Evolutionary conservation across 139 green algal genomes (phyloP).

Genomic region (Coccomyxa sp.): DNA sequence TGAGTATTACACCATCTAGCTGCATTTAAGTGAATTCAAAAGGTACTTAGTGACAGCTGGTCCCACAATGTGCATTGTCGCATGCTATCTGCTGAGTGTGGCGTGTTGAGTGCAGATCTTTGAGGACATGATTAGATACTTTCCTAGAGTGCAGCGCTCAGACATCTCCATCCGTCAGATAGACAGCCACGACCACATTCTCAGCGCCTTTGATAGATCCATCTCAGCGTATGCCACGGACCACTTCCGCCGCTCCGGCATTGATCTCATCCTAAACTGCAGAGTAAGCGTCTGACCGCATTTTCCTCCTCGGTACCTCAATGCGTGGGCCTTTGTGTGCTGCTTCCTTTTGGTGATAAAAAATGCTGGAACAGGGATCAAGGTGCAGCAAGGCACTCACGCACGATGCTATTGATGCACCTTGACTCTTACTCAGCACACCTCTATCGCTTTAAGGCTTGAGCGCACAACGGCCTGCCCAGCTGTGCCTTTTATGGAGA

Average conservation of each 20-base stretch:
- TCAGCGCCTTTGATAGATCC: conserved; percentile 33
- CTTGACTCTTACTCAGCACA: too few relatives aligned
- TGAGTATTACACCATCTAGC: not conserved
- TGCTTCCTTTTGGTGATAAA: too few relatives aligned
- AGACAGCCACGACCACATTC: conserved; percentile 41
- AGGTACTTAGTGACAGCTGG: too few relatives aligned
- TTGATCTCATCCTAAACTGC: conserved; percentile 28
- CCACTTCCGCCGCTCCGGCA: conserved; percentile 28
- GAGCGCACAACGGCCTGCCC: too few relatives aligned
- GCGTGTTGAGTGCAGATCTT: not conserved
- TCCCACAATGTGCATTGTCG: not conserved
- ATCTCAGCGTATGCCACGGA: conserved; percentile 36
- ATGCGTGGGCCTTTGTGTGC: too few relatives aligned
- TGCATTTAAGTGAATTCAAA: too few relatives aligned
- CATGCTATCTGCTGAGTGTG: not conserved
- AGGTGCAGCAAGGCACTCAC: too few relatives aligned
- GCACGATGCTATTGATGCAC: too few relatives aligned
- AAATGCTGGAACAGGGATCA: too few relatives aligned
- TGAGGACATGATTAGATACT: not conserved
- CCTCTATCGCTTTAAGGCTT: too few relatives aligned
- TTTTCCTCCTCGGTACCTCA: too few relatives aligned
- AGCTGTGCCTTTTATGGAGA: too few relatives aligned
- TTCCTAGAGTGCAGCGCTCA: not conserved
- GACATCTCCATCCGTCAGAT: conserved; percentile 13
- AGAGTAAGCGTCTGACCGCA: conserved; percentile 11